Percentiles rank a stretch among this genome's conserved stretches.
Evolutionary conservation across 2,329 filamentous ascomycete species (phyloP).

Genomic region (Fusarium aywerte): DNA sequence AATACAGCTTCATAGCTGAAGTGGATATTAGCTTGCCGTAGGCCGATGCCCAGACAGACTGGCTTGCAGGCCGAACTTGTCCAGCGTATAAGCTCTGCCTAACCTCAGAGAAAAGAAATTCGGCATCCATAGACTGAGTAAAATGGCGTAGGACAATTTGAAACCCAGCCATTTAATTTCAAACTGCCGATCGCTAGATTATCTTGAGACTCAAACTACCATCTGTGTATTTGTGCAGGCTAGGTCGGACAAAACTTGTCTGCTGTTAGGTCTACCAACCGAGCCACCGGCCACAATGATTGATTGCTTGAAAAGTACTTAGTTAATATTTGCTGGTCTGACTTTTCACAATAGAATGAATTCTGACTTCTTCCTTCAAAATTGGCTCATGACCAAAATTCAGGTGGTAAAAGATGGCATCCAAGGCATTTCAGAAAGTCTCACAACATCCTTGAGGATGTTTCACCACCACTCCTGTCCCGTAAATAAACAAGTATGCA

Average conservation of each 20-base stretch:
- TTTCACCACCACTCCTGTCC: slow-evolving; percentile 5
- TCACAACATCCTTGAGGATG: slow-evolving; percentile 2
- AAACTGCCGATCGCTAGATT: not conserved
- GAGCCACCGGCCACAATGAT: too few relatives aligned
- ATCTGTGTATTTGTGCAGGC: not conserved
- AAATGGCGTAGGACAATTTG: not conserved
- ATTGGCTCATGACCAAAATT: too few relatives aligned
- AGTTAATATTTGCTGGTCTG: too few relatives aligned
- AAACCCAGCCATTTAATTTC: not conserved
- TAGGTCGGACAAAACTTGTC: not conserved
- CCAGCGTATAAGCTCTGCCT: slow-evolving; percentile 10
- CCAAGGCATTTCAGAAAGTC: not conserved
- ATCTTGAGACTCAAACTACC: not conserved
- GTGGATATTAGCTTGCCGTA: slow-evolving; percentile 2
- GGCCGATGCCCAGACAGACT: slow-evolving; percentile 23
- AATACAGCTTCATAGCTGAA: not conserved
- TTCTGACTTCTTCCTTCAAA: too few relatives aligned
- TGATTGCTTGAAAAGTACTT: fast-evolving
- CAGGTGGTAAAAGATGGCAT: too few relatives aligned
- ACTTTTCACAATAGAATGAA: too few relatives aligned
- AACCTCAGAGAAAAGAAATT: not conserved
- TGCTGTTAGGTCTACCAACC: too few relatives aligned
- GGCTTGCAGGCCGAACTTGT: not conserved
- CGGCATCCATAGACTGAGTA: not conserved
- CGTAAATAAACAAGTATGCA: slow-evolving; percentile 20